Conservation (phyloP, 1,139 yeast species). For the Scheffersomyces cryptocercus region DNA sequence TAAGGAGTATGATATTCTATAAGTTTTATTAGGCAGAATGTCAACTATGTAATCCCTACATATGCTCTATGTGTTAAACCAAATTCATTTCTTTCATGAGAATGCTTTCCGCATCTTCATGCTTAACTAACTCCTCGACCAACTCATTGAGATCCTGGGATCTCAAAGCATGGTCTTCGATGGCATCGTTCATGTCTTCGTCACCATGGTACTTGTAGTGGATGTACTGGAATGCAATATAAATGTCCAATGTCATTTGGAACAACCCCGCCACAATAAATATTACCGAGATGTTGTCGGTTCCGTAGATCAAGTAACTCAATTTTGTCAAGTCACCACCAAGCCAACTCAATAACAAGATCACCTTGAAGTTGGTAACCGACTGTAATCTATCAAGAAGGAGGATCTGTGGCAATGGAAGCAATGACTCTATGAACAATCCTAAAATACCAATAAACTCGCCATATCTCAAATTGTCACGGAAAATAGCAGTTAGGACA, state of each 20-base stretch:
- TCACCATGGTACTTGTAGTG: slow-evolving; percentile 38
- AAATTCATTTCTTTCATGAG: not conserved
- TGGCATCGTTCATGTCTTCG: not conserved
- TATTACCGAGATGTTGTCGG: slow-evolving; percentile 64
- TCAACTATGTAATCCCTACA: too few species aligned
- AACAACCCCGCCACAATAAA: slow-evolving; percentile 78
- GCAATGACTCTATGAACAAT: slow-evolving; percentile 72
- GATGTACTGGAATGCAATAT: slow-evolving; percentile 74
- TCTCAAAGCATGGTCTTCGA: not conserved
- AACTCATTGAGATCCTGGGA: not conserved
- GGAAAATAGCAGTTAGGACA: slow-evolving; percentile 47
- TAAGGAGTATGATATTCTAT: not conserved
- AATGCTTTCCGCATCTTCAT: not conserved
- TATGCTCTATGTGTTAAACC: not conserved
- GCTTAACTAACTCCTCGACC: not conserved
- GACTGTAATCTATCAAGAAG: slow-evolving; percentile 67
- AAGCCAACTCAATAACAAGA: slow-evolving; percentile 79
- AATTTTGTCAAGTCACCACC: slow-evolving; percentile 85
- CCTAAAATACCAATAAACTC: slow-evolving; percentile 71
- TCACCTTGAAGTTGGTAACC: slow-evolving; percentile 75
- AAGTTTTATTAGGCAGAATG: not conserved
- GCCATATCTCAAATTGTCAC: slow-evolving; percentile 44
- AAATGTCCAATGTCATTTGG: slow-evolving; percentile 75
- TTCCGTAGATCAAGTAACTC: slow-evolving; percentile 69
- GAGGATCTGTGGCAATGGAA: slow-evolving; percentile 87